Evolutionary conservation across 768 basidiomycete genomes (phyloP), one percentile per base, ranked within the genome.

Genomic region (Suillus subalutaceus): DNA sequence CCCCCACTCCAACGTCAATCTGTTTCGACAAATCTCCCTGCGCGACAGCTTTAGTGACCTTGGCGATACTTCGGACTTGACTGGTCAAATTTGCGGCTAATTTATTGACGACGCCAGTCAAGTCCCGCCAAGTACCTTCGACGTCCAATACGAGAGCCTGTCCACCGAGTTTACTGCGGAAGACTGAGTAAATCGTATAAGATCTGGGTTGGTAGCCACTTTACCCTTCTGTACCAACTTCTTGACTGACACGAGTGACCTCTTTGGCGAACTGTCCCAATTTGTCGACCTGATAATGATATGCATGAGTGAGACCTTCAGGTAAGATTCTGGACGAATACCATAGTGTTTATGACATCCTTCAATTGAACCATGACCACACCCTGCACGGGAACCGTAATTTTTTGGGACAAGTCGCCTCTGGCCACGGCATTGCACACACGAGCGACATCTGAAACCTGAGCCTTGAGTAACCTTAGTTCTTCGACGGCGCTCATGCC

Each of bases 231-330:
- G 90, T 92, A 26, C 91, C 91, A 75, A 97, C 95, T 75, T 93
- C 91, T 75, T 90, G 89, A 70, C 85, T 86, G 65, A 93, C 91
- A 66, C 94, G 86, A 66, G 94, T 95, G 44, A 96, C 94, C 76
- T 96, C 94, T 74, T 90, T 90, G 43, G 96, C 95, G 77, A 98
- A 97, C 72, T 92, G 90, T 65, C 91, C 88, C 37, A 98, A 82
- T 71, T 86, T 84, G 74, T 89, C 88, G 68, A 88, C 88, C 88
- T 85, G 69, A 13, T 3, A 43, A 58, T 16, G 23, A 26, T 62
- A 37, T 64, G 38, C 18, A 64, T 60, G 18, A 41, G 55, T 12
- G 38, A 20, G 60, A 41, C 16, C 55, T 64, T 63, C 20, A 41
- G 30, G 26, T 50, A 50, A 66, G 46, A 43, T 56, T 46, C 3